Evolutionary conservation across 176 grass and related monocot genomes (phyloP).

Genomic region (Eragrostis nindensis): DNA sequence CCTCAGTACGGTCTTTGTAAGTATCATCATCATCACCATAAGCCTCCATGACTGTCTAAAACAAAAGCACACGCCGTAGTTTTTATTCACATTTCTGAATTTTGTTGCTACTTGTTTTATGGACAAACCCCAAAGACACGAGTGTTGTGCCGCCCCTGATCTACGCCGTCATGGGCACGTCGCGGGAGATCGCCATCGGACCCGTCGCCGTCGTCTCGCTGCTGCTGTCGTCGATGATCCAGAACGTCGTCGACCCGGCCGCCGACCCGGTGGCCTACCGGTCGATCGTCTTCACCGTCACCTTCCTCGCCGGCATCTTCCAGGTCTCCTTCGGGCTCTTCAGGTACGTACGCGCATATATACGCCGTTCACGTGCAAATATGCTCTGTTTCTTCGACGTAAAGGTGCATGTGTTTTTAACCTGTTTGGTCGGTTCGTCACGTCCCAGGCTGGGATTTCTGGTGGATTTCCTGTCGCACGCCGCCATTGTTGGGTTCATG

Average conservation of each 20-base stretch:
- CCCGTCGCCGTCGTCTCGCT: slow-evolving; percentile 96
- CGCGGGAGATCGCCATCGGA: slow-evolving; percentile 84
- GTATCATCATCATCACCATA: slow-evolving; percentile 29
- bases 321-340: slow-evolving; percentile 86
- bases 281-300: slow-evolving; percentile 79
- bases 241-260: slow-evolving; percentile 80
- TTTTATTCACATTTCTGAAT: not conserved
- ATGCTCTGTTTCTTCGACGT: not conserved
- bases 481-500: slow-evolving; percentile 95
- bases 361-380: not conserved
- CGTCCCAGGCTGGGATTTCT: slow-evolving; percentile 75
- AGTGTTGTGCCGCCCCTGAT: slow-evolving; percentile 87
- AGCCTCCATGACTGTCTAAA: not conserved
- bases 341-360: slow-evolving; percentile 44
- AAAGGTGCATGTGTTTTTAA: not conserved
- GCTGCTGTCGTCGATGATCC: slow-evolving; percentile 88
- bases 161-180: slow-evolving; percentile 92
- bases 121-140: slow-evolving; percentile 58
- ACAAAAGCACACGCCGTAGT: not conserved
- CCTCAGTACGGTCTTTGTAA: slow-evolving; percentile 98
- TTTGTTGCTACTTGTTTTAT: slow-evolving; percentile 20
- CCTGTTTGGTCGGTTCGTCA: not conserved
- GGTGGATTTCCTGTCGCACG: slow-evolving; percentile 92
- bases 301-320: slow-evolving; percentile 86
- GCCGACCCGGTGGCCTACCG: slow-evolving; percentile 65